Conservation (phyloP, 2,329 filamentous ascomycete genomes). For the Scopulariopsis brevicaulis region DNA sequence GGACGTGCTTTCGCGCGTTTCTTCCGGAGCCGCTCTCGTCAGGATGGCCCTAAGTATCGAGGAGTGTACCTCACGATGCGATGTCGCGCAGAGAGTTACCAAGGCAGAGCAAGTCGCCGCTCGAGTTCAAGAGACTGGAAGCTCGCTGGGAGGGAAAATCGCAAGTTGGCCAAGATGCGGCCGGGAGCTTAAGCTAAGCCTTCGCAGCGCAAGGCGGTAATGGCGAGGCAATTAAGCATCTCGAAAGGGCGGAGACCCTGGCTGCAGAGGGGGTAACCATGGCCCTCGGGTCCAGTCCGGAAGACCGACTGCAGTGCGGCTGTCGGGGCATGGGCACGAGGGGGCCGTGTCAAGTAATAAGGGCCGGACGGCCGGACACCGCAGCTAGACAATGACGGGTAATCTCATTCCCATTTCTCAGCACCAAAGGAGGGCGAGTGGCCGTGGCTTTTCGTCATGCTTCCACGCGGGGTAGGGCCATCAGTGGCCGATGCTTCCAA, state of each 20-base stretch:
- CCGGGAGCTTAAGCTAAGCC: background rate
- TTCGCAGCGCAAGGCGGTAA: background rate
- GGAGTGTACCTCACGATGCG: background rate
- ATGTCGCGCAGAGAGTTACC: background rate
- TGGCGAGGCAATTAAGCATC: background rate
- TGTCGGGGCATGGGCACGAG: background rate
- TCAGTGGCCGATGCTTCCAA: background rate
- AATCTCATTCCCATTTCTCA: background rate
- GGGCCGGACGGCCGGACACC: background rate
- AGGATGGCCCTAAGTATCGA: background rate
- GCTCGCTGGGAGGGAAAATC: background rate
- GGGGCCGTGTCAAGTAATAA: background rate
- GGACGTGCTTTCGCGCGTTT: background rate
- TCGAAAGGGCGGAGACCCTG: background rate
- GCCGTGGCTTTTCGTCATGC: background rate
- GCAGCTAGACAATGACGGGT: background rate
- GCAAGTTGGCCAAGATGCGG: background rate
- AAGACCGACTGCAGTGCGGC: background rate
- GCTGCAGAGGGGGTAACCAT: background rate
- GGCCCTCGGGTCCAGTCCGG: background rate
- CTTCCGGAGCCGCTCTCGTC: background rate
- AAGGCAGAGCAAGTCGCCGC: background rate
- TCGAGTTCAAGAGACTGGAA: background rate
- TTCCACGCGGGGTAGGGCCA: too few relatives aligned
- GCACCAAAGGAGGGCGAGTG: background rate